phyloP scores from a whole-genome alignment of 495 filamentous ascomycete genomes.

The Penicillium ochrochloron region DNA sequence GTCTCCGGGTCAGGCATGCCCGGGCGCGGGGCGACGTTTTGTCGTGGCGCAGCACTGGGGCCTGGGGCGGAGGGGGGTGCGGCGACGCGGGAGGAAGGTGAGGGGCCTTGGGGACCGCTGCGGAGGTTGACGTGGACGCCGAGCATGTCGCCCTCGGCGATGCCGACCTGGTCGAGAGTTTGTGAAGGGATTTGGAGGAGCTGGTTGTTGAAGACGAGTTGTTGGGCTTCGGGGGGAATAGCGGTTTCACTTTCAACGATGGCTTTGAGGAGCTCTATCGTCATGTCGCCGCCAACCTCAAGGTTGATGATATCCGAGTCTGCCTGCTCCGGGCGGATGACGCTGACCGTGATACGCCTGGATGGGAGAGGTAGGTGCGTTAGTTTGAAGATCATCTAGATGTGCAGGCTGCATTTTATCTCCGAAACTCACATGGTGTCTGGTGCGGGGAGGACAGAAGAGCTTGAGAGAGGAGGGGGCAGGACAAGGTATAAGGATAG shows the following conservation, averaged over 20 bases:
- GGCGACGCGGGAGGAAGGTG: constrained; percentile 13
- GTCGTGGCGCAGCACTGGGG: constrained; percentile 42
- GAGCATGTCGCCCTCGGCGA: constrained; percentile 91
- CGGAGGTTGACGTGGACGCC: constrained; percentile 70
- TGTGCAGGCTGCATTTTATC: background rate
- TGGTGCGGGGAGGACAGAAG: background rate
- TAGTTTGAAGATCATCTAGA: background rate
- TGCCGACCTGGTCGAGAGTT: constrained; percentile 79
- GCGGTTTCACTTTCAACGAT: constrained; percentile 71
- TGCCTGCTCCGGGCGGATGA: constrained; percentile 70
- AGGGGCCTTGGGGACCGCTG: constrained; percentile 10
- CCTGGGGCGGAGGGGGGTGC: constrained; percentile 17
- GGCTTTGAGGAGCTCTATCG: constrained; percentile 83
- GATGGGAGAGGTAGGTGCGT: background rate
- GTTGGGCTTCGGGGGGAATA: constrained; percentile 52
- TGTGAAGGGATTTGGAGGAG: constrained; percentile 76
- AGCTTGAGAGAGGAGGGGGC: background rate
- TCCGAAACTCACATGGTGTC: constrained; percentile 18
- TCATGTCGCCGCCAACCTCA: constrained; percentile 83
- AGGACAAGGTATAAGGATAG: background rate
- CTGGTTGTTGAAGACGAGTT: constrained; percentile 86
- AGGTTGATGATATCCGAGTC: constrained; percentile 83
- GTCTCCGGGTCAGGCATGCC: constrained; percentile 73
- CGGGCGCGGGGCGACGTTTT: constrained; percentile 45
- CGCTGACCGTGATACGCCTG: constrained; percentile 86